Conservation (phyloP, 371 early-diverging fungal species). For the Blakeslea trispora region DNA sequence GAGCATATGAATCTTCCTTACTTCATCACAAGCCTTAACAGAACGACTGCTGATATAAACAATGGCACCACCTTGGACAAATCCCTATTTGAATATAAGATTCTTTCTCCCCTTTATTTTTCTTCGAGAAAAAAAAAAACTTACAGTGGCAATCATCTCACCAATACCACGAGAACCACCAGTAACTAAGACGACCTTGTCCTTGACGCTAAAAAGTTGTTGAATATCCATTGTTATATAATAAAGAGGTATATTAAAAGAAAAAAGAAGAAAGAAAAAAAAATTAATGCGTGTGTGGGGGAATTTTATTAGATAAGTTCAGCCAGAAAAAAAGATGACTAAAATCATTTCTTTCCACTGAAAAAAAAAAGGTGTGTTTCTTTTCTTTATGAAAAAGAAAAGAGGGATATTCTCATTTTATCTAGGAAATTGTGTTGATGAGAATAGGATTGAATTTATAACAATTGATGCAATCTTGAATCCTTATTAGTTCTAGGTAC, state of each 20-base stretch:
- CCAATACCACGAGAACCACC: conserved; percentile 87
- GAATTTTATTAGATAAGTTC: not conserved
- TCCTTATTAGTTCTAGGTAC: no score
- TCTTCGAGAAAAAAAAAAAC: conserved; percentile 1
- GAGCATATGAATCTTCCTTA: conserved; percentile 8
- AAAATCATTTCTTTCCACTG: no score
- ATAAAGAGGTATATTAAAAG: not conserved
- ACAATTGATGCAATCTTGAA: no score
- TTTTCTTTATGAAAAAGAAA: no score
- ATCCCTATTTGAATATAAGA: conserved; percentile 44
- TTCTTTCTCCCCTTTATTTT: not conserved
- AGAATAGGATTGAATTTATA: no score
- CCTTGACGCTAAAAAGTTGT: conserved; percentile 76
- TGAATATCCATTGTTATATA: conserved; percentile 59
- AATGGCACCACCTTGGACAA: conserved; percentile 73
- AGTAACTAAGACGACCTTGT: conserved; percentile 89
- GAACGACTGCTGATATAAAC: conserved; percentile 79
- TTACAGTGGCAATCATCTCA: conserved; percentile 67
- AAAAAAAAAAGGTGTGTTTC: no score
- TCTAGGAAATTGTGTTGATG: no score
- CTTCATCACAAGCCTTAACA: conserved; percentile 61
- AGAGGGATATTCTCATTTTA: no score
- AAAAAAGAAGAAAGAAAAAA: conserved; percentile 3
- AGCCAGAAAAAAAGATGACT: no score
- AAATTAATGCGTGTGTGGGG: conserved; percentile 8